A percentile compares a stretch with the other conserved stretches of the same genome.
Evolutionary conservation across 2,329 filamentous ascomycete genomes (phyloP).

Genomic region (Curvularia lunata): DNA sequence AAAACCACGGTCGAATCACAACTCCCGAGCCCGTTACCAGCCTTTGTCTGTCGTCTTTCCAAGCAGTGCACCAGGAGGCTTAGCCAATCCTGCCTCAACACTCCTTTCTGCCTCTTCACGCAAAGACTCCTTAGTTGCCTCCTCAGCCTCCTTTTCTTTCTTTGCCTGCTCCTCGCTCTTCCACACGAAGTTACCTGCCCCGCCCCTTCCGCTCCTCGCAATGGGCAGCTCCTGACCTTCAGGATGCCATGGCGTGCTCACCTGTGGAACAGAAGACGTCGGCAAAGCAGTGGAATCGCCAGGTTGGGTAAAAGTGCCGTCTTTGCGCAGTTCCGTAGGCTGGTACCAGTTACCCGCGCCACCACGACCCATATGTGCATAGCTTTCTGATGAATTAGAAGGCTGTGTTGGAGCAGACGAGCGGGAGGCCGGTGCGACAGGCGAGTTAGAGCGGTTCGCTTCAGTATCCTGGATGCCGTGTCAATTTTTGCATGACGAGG

Average conservation of each 20-base stretch:
- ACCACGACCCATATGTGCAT: conserved; percentile 54
- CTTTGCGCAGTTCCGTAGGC: conserved; percentile 48
- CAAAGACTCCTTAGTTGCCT: conserved; percentile 26
- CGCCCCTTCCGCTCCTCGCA: conserved; percentile 51
- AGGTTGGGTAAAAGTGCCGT: conserved; percentile 47
- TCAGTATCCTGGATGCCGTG: conserved; percentile 47
- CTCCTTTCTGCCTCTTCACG: conserved; percentile 49
- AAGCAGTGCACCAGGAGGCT: conserved; percentile 50
- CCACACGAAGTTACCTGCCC: conserved; percentile 57
- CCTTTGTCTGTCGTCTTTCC: conserved; percentile 41
- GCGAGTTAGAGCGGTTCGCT: conserved; percentile 40
- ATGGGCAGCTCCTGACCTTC: conserved; percentile 44
- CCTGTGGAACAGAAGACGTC: conserved; percentile 31
- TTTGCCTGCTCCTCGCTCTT: conserved; percentile 43
- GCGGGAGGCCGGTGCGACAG: conserved; percentile 14
- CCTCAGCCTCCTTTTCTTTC: conserved; percentile 35
- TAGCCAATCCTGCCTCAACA: conserved; percentile 50
- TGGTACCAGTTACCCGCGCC: conserved; percentile 57
- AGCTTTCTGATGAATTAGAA: conserved; percentile 42
- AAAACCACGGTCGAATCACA: neutral
- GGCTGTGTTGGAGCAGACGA: conserved; percentile 22
- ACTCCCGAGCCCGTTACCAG: conserved; percentile 17
- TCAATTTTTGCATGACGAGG: neutral
- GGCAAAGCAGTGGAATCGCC: conserved; percentile 39
- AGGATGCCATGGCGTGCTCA: conserved; percentile 46